Conservation (phyloP, 192 early-diverging fungal species). For the Coemansia sp. region DNA sequence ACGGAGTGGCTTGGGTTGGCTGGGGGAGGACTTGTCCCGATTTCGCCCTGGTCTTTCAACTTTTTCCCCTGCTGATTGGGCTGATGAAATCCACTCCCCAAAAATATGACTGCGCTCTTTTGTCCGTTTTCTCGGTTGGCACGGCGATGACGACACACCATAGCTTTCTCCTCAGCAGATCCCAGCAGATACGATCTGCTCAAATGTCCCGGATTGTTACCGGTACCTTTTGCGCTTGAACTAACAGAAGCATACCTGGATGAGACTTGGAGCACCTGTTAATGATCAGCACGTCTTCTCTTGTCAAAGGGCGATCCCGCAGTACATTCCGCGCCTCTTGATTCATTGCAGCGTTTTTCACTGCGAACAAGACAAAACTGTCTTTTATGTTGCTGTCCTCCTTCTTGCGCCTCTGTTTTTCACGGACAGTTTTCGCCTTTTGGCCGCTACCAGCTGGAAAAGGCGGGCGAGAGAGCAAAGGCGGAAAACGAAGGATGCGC, state of each 20-base stretch:
- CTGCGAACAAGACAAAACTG: constrained; percentile 1
- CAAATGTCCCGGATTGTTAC: neutral
- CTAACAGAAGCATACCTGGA: neutral
- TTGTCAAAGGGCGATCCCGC: neutral
- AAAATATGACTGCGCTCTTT: neutral
- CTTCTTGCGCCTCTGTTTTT: constrained; percentile 1
- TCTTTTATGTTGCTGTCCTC: neutral
- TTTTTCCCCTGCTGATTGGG: neutral
- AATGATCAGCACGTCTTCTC: neutral
- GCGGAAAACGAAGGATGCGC: neutral
- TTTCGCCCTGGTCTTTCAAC: neutral
- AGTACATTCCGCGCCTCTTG: neutral
- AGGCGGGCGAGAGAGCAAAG: neutral
- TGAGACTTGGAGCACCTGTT: neutral
- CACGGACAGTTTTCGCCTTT: neutral
- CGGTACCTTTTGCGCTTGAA: neutral
- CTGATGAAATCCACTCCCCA: neutral
- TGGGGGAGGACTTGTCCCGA: no score
- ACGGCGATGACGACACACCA: neutral
- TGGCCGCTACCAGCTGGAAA: neutral
- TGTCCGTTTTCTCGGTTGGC: neutral
- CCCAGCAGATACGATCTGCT: neutral
- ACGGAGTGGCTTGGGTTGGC: neutral
- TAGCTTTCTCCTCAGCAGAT: neutral
- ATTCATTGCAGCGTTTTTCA: neutral